Conservation (phyloP, 805 yeast genomes). For the Blastobotrys parvus region DNA sequence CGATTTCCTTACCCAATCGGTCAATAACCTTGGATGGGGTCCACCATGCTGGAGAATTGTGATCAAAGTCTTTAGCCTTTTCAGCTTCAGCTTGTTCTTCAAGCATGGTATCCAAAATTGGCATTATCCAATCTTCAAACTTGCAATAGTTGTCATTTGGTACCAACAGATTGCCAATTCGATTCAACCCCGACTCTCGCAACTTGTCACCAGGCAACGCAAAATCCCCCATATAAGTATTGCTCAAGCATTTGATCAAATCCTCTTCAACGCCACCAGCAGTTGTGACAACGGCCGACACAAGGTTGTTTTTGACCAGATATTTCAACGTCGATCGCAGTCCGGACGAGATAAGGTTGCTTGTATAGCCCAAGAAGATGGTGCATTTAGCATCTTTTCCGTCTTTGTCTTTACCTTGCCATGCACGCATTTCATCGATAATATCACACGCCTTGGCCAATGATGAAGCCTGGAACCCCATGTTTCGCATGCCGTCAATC, state of each 20-base stretch:
- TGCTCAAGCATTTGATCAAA: slow-evolving; percentile 90
- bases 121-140: slow-evolving; percentile 98
- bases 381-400: slow-evolving; percentile 65
- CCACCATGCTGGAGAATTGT: slow-evolving; percentile 62
- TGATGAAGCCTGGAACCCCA: slow-evolving; percentile 96
- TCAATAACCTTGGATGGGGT: slow-evolving; percentile 91
- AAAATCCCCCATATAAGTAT: slow-evolving; percentile 92
- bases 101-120: slow-evolving; percentile 76
- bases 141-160: slow-evolving; percentile 97
- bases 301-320: slow-evolving; percentile 89
- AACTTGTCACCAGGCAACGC: slow-evolving; percentile 68
- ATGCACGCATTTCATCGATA: slow-evolving; percentile 81
- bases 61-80: slow-evolving; percentile 39
- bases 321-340: slow-evolving; percentile 82
- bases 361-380: slow-evolving; percentile 91
- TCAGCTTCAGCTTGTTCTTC: slow-evolving; percentile 70
- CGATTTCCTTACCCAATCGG: slow-evolving; percentile 89
- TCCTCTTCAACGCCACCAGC: slow-evolving; percentile 99
- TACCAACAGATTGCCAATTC: slow-evolving; percentile 93
- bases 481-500: slow-evolving; percentile 73
- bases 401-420: slow-evolving; percentile 80
- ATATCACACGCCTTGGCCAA: slow-evolving; percentile 86
- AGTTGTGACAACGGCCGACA: slow-evolving; percentile 89
- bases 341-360: slow-evolving; percentile 92
- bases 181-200: slow-evolving; percentile 93